Evolutionary conservation across 495 filamentous ascomycete species (phyloP), one percentile per base, ranked within the genome.

Genomic region (Clohesyomyces aquaticus): DNA sequence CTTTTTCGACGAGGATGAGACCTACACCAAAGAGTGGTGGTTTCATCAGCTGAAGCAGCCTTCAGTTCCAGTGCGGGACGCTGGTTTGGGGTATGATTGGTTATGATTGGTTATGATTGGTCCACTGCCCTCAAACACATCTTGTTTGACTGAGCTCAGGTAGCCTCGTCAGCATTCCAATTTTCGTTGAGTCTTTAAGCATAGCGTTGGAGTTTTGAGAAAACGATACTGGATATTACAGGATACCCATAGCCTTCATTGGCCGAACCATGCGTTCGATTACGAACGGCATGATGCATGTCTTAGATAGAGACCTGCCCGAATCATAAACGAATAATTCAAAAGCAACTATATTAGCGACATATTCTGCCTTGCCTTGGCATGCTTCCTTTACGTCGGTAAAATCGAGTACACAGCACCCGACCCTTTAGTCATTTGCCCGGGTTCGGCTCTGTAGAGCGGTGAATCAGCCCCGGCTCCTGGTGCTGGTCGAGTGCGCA

Each of bases 1-100:
- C 51, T 71, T 73, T 48, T 73, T 73, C 55, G 71, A 72, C 46
- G 70, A 72, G 29, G 71, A 73, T 21, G 71, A 71, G 22, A 60
- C 28, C 23, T 63, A 62, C 55, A 63, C 58, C n/a, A 71, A 69
- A 22, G 69, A 73, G 28, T 69, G 66, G 69, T 71, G 68, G 71
- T 71, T 56, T 55, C 61, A 62, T 4, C 69, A 71, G 38, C 43
- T 65, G 21, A 71, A 63, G 63, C 69, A 71, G n/a, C 56, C 66
- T 3, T 25, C 63, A 16, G 16, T 58, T n/a, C 59, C 69, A 51
- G 70, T 70, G 69, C 71, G 68, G 66, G 66, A 67, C 66, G 61
- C 71, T 60, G 63, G 63, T 16, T 18, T 71, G 12, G 66, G 63
- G n/a, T 73, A 69, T 53, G 71, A 63, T 11, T 73, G 71, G 71